phyloP scores from a whole-genome alignment of 805 yeast genomes.

The Suhomyces prunicola region DNA sequence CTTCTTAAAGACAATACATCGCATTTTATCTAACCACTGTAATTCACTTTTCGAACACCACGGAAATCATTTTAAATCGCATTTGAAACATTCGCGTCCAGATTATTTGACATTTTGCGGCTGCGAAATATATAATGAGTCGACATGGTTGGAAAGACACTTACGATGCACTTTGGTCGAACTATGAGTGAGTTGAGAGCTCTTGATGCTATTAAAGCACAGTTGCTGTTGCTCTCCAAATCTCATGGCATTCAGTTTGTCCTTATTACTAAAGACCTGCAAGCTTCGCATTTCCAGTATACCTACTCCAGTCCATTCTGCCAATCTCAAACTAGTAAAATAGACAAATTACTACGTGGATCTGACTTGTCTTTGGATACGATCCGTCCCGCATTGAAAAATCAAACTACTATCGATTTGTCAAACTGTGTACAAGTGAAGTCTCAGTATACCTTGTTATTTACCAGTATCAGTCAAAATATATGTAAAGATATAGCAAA shows the following conservation, averaged over 20 bases:
- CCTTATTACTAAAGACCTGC: not conserved
- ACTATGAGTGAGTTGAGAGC: not conserved
- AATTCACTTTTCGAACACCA: not conserved
- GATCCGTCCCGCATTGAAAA: not conserved
- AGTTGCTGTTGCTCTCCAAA: not conserved
- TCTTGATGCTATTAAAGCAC: not conserved
- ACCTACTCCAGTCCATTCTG: not conserved
- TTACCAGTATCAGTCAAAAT: slow-evolving; percentile 19
- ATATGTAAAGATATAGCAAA: slow-evolving; percentile 61
- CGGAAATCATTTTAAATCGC: not conserved
- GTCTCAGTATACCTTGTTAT: slow-evolving; percentile 15
- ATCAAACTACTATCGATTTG: not conserved
- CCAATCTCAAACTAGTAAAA: not conserved
- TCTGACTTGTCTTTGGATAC: not conserved
- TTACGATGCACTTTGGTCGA: not conserved
- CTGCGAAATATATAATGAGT: not conserved
- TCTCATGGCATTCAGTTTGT: not conserved
- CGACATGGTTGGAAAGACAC: not conserved
- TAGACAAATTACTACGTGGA: not conserved
- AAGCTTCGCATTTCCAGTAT: not conserved
- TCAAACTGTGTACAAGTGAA: slow-evolving; percentile 4
- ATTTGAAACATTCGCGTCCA: slow-evolving; percentile 2
- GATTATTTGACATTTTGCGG: not conserved
- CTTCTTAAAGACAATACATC: not conserved
- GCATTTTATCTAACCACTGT: not conserved